Evolutionary conservation across 1,139 yeast genomes (phyloP).

Genomic region (Yamadazyma diddensiae): DNA sequence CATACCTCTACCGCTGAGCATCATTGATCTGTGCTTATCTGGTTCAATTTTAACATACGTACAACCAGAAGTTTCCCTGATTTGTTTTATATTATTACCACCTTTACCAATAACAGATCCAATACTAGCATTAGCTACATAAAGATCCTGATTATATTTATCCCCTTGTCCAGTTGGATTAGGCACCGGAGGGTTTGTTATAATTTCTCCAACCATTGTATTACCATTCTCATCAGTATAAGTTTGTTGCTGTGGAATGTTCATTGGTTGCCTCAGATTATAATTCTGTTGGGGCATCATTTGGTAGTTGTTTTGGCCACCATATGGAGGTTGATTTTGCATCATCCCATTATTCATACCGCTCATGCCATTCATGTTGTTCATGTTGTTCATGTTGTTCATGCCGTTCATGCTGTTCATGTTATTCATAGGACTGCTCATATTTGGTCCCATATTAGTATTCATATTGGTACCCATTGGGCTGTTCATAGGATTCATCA

Average conservation of each 20-base stretch:
- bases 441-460: constrained; percentile 1
- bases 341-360: constrained; percentile 3
- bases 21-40: constrained; percentile 43
- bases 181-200: constrained; percentile 39
- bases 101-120: constrained; percentile 88
- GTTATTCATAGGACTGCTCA: constrained; percentile 5
- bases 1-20: constrained; percentile 58
- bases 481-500: constrained; percentile 8
- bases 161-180: constrained; percentile 42
- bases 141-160: constrained; percentile 63
- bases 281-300: constrained; percentile 35
- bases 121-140: constrained; percentile 72
- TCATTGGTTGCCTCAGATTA: constrained; percentile 10
- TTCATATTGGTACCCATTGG: constrained; percentile 5
- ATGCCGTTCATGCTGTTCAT: not conserved
- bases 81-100: constrained; percentile 78
- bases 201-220: constrained; percentile 43
- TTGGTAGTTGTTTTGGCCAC: constrained; percentile 26
- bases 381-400: constrained; percentile 1
- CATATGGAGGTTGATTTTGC: constrained; percentile 15
- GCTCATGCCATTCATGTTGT: constrained; percentile 2
- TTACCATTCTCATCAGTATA: constrained; percentile 49
- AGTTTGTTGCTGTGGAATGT: constrained; percentile 29
- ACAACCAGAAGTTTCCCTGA: constrained; percentile 71
- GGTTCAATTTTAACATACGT: constrained; percentile 70